Evolutionary conservation across 345 rosid genomes (phyloP), one percentile per base, ranked within the genome.

Genomic region (Salix dunnii): DNA sequence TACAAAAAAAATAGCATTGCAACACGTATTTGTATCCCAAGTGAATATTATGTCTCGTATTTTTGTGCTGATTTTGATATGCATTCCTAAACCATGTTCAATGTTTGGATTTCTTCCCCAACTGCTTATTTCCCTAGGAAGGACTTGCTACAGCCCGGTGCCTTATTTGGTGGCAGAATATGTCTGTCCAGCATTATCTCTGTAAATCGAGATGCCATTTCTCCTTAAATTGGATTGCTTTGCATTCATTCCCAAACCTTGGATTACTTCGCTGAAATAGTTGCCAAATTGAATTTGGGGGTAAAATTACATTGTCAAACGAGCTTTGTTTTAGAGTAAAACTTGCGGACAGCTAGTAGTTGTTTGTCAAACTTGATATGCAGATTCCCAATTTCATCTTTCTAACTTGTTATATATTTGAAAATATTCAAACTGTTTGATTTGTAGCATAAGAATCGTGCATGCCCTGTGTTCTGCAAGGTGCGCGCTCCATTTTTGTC

Each of bases 1-100:
- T 87, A 84, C 81, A 86, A 82, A 79, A 64, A 71, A 5, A 1
- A 17, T 77, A 81, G 75, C 74, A 16, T 75, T 77, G 49, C 70
- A 75, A 65, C 40, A 20, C 73, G 71, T 84, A 79, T 31, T 71
- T 76, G 85, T 61, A 48, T 67, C 13, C 51, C 27, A 53, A 64
- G 40, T 46, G 70, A 79, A 81, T 62, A 61, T 67, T 76, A 66
- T 72, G 61, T 66, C 75, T 55, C 82, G 70, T 62, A 42, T 74
- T 49, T 60, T 68, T 71, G 40, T 40, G 46, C 64, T 35, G 79
- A 64, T 70, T 55, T 66, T 67, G 49, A 51, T 76, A 42, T 73
- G 40, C 40, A 23, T 81, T 78, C 14, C 25, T 21, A 23, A 27
- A 6, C 30, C 51, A 4, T 71, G 23, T 23, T 63, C 66, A 3